A percentile compares a stretch with the other conserved stretches of the same genome.
phyloP scores from a whole-genome alignment of 2,329 filamentous ascomycete genomes.

The Hymenoscyphus infarciens region DNA sequence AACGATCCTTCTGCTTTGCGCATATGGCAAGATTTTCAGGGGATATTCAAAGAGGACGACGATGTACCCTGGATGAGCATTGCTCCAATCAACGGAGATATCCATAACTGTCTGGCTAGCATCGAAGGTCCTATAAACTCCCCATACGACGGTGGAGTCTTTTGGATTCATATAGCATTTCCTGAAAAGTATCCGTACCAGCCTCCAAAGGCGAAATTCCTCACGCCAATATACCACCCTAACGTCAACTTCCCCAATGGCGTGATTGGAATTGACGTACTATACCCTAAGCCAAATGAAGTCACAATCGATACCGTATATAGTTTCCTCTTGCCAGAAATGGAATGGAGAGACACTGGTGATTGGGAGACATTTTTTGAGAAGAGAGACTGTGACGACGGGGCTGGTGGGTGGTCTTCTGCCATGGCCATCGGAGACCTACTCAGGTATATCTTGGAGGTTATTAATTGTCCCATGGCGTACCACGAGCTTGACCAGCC shows the following conservation, averaged over 20 bases:
- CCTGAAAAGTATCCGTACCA: constrained; percentile 6
- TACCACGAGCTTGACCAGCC: background rate
- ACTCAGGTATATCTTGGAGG: background rate
- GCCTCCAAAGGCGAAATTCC: background rate
- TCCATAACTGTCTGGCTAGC: constrained; percentile 8
- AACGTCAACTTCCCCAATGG: constrained; percentile 2
- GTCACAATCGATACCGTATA: background rate
- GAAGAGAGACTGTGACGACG: too few relatives aligned
- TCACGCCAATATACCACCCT: constrained; percentile 10
- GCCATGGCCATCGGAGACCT: background rate
- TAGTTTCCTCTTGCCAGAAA: background rate
- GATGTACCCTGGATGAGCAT: constrained; percentile 8
- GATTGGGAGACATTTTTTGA: background rate
- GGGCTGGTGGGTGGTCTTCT: background rate
- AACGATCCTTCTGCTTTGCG: background rate
- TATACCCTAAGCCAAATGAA: background rate
- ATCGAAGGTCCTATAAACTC: constrained; percentile 7
- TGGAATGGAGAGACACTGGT: background rate
- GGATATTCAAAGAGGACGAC: background rate
- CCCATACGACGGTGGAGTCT: constrained; percentile 6
- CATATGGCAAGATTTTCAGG: background rate
- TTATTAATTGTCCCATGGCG: too few relatives aligned
- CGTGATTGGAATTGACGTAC: background rate
- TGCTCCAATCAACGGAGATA: constrained; percentile 7
- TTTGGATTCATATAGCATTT: constrained; percentile 10